Evolutionary conservation across 1,284 basidiomycete species (phyloP), one percentile per base, ranked within the genome.

Genomic region (Pseudozyma hubeiensis): DNA sequence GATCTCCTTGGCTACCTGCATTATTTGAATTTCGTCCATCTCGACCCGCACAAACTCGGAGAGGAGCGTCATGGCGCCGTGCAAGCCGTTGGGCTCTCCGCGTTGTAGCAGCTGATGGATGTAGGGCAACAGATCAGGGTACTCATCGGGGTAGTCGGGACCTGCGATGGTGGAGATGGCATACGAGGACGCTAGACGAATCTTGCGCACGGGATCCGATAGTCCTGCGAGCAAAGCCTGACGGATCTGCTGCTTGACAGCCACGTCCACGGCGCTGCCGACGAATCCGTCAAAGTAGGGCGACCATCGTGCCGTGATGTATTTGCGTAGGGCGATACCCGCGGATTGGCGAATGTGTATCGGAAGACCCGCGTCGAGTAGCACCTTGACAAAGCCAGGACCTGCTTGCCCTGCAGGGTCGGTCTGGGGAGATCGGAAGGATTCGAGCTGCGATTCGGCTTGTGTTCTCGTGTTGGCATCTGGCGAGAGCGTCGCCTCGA

Each of bases 91-190:
- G 8, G 55, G 37, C 14, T 67, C 55, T n/a, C 53, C 60, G 11
- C 65, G 70, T 34, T 74, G 49, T 10, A 83, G 68, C 10, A 77
- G 59, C 37, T 60, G 53, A 14, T 75, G 67, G 37, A 84, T 49
- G 40, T 56, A 55, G 4, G 79, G 76, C 2, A 84, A 67, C 10
- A 84, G 66, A 45, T 80, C 74, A 1, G 80, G 79, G 47, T 78
- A 80, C 34, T 82, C 69, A 37, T 84, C 81, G 16, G 82, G 82
- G 53, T 80, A 84, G 64, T 84, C 82, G 43, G 78, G 75, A 16
- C 76, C 75, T 29, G 72, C 65, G 34, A 82, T 71, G 50, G 76
- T 71, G 13, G 77, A 69, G 9, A 82, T 77, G 43, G 79, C 66
- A 47, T 80, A 75, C 10, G 80, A 74, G 2, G 73, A 69, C 10